Evolutionary conservation across 345 rosid species (phyloP).

Genomic region (Sonneratia alba): DNA sequence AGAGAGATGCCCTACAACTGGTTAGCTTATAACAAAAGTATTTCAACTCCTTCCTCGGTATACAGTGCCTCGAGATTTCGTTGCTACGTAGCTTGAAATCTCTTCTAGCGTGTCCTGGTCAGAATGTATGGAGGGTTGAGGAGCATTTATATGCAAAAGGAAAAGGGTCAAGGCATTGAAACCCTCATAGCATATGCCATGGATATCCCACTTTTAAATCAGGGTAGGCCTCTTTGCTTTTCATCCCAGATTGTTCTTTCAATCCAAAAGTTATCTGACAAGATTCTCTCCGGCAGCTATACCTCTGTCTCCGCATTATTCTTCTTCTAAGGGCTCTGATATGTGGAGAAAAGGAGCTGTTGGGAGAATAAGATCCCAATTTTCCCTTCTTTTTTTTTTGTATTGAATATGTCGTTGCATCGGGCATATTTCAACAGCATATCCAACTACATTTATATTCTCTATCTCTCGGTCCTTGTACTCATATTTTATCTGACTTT

Average conservation of each 20-base stretch:
- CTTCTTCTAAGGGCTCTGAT: not conserved
- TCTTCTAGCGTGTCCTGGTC: not conserved
- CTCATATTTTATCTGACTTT: too few species aligned
- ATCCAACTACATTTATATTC: too few species aligned
- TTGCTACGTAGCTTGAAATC: not conserved
- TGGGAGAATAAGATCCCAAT: too few species aligned
- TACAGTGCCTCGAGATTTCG: not conserved
- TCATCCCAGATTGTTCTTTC: not conserved
- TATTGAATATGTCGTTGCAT: too few species aligned
- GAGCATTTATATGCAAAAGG: not conserved
- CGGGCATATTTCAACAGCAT: too few species aligned
- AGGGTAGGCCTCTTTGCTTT: not conserved
- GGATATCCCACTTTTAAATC: not conserved
- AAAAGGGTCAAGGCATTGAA: not conserved
- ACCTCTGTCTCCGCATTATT: not conserved
- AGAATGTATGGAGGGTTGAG: not conserved
- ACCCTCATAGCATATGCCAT: constrained; percentile 1
- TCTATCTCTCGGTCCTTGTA: too few species aligned
- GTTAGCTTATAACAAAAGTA: constrained; percentile 1
- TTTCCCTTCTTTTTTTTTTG: too few species aligned
- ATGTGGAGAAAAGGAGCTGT: too few species aligned
- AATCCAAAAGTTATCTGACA: not conserved
- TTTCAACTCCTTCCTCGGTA: constrained; percentile 5
- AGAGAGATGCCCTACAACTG: constrained; percentile 19
- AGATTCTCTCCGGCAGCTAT: not conserved